Evolutionary conservation across 1,139 yeast species (phyloP).

Genomic region (Zygosaccharomyces sapae): DNA sequence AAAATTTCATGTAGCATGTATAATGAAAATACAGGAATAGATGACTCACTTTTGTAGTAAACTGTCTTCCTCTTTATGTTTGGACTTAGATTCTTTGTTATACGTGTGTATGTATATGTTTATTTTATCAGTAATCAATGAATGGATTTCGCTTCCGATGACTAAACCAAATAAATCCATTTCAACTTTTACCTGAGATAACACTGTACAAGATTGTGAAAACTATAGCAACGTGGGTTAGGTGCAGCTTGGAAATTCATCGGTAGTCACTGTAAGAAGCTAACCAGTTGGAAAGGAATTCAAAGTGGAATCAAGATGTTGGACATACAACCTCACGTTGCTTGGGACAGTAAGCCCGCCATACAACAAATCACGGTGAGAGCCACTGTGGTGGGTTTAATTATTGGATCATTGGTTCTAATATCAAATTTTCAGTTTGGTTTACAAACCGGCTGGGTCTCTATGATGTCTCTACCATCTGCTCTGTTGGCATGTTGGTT

Average conservation of each 20-base stretch:
- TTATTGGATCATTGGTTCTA: constrained; percentile 75
- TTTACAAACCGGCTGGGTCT: constrained; percentile 96
- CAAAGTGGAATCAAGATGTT: constrained; percentile 7
- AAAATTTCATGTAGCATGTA: too few species aligned
- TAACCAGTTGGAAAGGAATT: background rate
- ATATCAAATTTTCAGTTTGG: constrained; percentile 94
- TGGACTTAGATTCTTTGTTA: too few species aligned
- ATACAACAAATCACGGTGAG: constrained; percentile 61
- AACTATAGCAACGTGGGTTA: background rate
- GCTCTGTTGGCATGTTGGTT: constrained; percentile 83
- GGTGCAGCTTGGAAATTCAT: too few species aligned
- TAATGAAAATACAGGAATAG: too few species aligned
- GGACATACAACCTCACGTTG: constrained; percentile 11
- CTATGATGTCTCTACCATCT: constrained; percentile 97
- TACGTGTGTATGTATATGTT: constrained; percentile 1
- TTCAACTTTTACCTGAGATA: background rate
- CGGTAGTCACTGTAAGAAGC: background rate
- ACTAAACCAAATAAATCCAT: background rate
- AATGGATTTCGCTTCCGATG: background rate
- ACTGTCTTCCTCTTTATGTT: too few species aligned
- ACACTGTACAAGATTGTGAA: background rate
- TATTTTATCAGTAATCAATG: background rate
- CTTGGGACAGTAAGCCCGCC: constrained; percentile 38
- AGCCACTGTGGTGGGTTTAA: constrained; percentile 67
- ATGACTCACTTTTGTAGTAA: too few species aligned